Evolutionary conservation across 2,329 filamentous ascomycete genomes (phyloP).

Genomic region (Exserohilum rostratum): DNA sequence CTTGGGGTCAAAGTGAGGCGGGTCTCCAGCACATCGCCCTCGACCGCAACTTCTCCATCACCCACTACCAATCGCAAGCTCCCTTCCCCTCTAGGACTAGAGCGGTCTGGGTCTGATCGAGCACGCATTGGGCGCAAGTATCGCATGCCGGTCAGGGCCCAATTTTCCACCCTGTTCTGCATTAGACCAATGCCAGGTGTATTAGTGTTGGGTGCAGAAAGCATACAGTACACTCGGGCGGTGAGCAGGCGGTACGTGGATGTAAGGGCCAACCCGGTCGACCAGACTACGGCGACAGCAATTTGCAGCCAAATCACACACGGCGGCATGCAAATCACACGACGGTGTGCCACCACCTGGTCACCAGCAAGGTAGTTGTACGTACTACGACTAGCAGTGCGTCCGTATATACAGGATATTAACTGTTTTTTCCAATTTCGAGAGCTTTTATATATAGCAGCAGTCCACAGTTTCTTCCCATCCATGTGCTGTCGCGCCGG

Average conservation of each 20-base stretch:
- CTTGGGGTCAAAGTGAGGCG: constrained; percentile 18
- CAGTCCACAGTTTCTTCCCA: constrained; percentile 16
- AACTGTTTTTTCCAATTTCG: constrained; percentile 44
- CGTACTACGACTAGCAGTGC: no score
- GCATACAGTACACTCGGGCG: constrained; percentile 4
- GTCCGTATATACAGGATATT: constrained; percentile 21
- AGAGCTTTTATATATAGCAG: constrained; percentile 36
- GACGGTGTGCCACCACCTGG: neutral
- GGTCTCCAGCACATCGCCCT: constrained; percentile 15
- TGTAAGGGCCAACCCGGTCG: constrained; percentile 17
- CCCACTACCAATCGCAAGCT: constrained; percentile 19
- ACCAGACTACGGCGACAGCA: constrained; percentile 3
- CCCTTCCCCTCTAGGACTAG: constrained; percentile 15
- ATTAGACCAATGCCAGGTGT: constrained; percentile 18
- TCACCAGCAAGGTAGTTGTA: neutral
- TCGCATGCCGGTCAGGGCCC: constrained; percentile 28
- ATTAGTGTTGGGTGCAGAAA: constrained; percentile 17
- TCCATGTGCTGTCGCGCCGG: constrained; percentile 14
- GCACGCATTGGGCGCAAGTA: constrained; percentile 21
- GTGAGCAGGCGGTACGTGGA: constrained; percentile 22
- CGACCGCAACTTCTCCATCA: constrained; percentile 27
- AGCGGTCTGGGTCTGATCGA: constrained; percentile 18
- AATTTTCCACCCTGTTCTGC: constrained; percentile 25
- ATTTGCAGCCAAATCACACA: no score
- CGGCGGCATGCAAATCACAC: neutral